phyloP scores from a whole-genome alignment of 495 filamentous ascomycete species.

The Hyaloscypha finlandica region DNA sequence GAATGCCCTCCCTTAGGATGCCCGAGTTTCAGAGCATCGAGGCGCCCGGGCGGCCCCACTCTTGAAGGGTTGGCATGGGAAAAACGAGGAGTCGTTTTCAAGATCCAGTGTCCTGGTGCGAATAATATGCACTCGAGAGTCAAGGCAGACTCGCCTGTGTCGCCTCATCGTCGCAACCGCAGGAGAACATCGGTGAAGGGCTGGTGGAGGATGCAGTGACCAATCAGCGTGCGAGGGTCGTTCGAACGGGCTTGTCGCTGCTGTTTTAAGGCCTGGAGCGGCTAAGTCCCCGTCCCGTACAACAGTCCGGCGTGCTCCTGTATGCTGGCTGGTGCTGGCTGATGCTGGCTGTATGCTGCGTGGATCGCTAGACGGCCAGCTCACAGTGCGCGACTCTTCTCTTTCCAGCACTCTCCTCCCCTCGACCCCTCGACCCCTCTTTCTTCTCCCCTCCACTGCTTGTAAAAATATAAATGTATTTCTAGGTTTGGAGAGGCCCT shows the following conservation, averaged over 20 bases:
- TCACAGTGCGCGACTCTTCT: constrained; percentile 30
- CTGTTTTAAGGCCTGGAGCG: no score
- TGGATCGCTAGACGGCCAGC: no score
- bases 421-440: constrained; percentile 29
- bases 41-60: neutral
- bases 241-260: no score
- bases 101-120: no score
- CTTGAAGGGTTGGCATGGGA: neutral
- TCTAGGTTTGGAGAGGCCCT: constrained; percentile 2
- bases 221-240: no score
- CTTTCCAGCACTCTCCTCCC: constrained; percentile 24
- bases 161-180: neutral
- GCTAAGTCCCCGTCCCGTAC: no score
- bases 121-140: neutral
- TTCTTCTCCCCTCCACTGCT: constrained; percentile 31
- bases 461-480: constrained; percentile 32
- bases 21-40: neutral
- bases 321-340: no score
- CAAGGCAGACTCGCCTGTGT: constrained; percentile 9
- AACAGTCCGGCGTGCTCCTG: no score
- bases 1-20: neutral
- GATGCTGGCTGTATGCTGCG: no score
- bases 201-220: neutral
- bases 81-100: no score
- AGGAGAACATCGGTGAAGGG: neutral